These are phyloP conservation scores for Clitopilus hobsonii DNA, from an alignment of 768 basidiomycete genomes.

Conservation along the genomic window DNA sequence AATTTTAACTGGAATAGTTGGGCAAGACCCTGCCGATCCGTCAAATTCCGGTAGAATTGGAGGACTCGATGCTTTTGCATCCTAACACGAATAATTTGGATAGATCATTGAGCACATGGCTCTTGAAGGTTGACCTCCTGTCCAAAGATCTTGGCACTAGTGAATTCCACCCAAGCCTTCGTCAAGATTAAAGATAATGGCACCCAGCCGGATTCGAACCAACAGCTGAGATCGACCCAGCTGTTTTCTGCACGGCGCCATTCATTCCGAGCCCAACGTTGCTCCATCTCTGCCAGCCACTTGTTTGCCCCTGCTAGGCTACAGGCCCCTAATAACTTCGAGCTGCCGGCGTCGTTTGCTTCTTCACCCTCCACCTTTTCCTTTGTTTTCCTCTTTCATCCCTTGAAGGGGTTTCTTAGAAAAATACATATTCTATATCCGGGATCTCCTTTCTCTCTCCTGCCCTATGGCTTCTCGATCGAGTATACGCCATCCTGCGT, in stretches of 20 bases:
- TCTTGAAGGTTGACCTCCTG: no score
- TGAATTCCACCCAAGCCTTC: no score
- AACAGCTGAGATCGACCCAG: not conserved
- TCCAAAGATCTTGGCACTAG: no score
- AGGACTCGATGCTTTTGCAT: no score
- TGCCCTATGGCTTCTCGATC: conserved; percentile 20
- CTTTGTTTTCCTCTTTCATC: conserved; percentile 26
- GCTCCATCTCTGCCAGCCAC: conserved; percentile 8
- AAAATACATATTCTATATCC: conserved; percentile 25
- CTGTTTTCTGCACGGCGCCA: not conserved
- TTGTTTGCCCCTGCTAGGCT: conserved; percentile 16
- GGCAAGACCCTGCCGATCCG: no score
- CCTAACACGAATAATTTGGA: no score
- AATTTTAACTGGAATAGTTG: no score
- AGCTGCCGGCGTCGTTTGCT: conserved; percentile 4
- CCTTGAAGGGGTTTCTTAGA: conserved; percentile 36
- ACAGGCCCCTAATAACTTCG: conserved; percentile 4
- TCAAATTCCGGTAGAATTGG: no score
- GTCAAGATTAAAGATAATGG: not conserved
- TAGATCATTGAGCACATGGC: no score
- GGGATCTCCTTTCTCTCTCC: conserved; percentile 21
- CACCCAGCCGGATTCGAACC: not conserved
- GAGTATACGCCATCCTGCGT: conserved; percentile 61
- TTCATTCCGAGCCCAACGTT: not conserved
- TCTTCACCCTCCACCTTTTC: conserved; percentile 16